A percentile compares a stretch with the other conserved stretches of the same genome.
These are phyloP conservation scores for Metarhizium rileyi DNA, from an alignment of 2,329 filamentous ascomycete genomes.

Conservation along the genomic window DNA sequence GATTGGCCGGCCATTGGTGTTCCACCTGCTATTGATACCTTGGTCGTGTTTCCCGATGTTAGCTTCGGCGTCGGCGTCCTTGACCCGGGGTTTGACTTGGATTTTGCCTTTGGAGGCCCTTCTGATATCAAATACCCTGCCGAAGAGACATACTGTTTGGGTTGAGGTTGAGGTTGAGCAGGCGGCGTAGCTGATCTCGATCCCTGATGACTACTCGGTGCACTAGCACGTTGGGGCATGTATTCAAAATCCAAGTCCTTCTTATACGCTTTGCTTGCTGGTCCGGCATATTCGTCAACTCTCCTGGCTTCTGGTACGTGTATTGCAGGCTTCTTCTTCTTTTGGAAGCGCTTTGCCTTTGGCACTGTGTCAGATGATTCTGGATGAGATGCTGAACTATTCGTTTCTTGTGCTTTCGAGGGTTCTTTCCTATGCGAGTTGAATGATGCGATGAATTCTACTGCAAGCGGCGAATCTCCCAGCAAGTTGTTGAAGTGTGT, in stretches of 20 bases:
- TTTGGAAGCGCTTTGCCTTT: constrained; percentile 34
- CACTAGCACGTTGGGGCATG: constrained; percentile 42
- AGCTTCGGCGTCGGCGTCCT: constrained; percentile 47
- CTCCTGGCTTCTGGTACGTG: constrained; percentile 55
- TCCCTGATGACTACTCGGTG: constrained; percentile 26
- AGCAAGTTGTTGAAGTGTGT: constrained; percentile 83
- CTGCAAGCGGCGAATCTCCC: constrained; percentile 67
- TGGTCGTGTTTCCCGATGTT: constrained; percentile 42
- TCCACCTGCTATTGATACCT: constrained; percentile 65
- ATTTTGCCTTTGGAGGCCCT: constrained; percentile 45
- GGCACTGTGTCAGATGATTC: constrained; percentile 33
- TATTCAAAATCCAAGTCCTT: constrained; percentile 62
- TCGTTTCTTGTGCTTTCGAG: constrained; percentile 5
- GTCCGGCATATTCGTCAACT: constrained; percentile 50
- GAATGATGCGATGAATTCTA: constrained; percentile 73
- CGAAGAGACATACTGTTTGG: constrained; percentile 46
- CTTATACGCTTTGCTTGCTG: constrained; percentile 67
- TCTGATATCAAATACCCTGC: constrained; percentile 78
- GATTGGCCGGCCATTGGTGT: constrained; percentile 75
- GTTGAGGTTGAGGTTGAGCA: constrained; percentile 30
- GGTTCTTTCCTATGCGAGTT: constrained; percentile 54
- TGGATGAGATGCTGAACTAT: constrained; percentile 2
- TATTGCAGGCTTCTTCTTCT: constrained; percentile 51
- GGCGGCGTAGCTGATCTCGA: constrained; percentile 28
- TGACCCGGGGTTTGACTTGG: constrained; percentile 41